Conservation (phyloP, 2,329 filamentous ascomycete genomes). For the Davidsoniella neocaledoniae region DNA sequence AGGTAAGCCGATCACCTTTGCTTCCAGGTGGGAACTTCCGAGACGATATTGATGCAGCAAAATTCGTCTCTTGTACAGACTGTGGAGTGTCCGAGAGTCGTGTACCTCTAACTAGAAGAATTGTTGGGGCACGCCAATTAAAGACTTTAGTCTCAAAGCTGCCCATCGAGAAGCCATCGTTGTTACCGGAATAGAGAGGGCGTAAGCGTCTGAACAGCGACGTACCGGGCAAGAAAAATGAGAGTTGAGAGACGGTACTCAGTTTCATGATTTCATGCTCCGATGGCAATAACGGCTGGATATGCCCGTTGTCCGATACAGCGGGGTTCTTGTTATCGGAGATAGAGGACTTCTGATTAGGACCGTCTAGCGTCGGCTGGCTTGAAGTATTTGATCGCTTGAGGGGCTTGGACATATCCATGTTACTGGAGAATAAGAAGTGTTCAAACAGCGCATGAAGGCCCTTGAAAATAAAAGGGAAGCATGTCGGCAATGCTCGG, state of each 20-base stretch:
- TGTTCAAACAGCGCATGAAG: constrained; percentile 55
- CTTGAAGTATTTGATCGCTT: background rate
- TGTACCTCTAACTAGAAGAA: constrained; percentile 51
- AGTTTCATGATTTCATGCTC: constrained; percentile 45
- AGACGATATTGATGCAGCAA: constrained; percentile 45
- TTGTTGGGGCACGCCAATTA: constrained; percentile 60
- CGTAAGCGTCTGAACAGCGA: constrained; percentile 49
- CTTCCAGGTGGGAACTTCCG: constrained; percentile 39
- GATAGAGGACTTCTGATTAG: background rate
- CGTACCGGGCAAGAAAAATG: constrained; percentile 51
- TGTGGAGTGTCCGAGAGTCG: constrained; percentile 34
- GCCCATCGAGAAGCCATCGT: constrained; percentile 60
- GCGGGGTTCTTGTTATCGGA: background rate
- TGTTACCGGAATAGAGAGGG: constrained; percentile 51
- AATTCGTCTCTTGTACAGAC: constrained; percentile 36
- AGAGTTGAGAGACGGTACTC: constrained; percentile 51
- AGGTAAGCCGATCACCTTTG: constrained; percentile 38
- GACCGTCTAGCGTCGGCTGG: too few relatives aligned
- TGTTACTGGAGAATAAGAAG: constrained; percentile 57
- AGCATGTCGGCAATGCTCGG: constrained; percentile 37
- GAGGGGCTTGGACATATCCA: constrained; percentile 42
- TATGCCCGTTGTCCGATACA: constrained; percentile 14
- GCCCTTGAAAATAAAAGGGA: constrained; percentile 51
- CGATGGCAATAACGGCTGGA: constrained; percentile 34
- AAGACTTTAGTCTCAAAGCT: constrained; percentile 60